Evolutionary conservation across 2,329 filamentous ascomycete genomes (phyloP).

Genomic region (Trichoderma guizhouense): DNA sequence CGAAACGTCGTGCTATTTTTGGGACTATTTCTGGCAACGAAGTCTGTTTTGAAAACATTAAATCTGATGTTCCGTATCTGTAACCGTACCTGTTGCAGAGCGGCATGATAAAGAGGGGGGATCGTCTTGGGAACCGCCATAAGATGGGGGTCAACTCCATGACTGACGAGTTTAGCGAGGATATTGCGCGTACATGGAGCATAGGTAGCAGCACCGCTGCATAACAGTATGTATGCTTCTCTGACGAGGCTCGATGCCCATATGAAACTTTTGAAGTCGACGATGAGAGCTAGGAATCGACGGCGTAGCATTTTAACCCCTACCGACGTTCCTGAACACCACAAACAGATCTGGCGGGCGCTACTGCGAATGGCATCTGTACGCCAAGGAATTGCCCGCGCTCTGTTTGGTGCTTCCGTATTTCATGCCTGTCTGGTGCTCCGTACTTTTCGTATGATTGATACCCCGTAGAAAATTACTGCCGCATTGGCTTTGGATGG

Average conservation of each 20-base stretch:
- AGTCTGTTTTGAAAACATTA: background rate
- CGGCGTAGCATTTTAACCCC: background rate
- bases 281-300: background rate
- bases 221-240: background rate
- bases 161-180: background rate
- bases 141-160: background rate
- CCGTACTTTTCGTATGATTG: background rate
- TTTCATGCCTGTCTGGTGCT: background rate
- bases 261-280: background rate
- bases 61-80: background rate
- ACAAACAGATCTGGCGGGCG: background rate
- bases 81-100: background rate
- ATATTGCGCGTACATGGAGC: background rate
- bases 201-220: background rate
- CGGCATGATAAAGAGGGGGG: background rate
- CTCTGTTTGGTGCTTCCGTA: background rate
- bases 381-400: background rate
- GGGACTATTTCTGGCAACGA: background rate
- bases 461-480: conserved; percentile 1
- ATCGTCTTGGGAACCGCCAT: background rate
- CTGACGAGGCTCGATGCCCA: background rate
- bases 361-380: background rate
- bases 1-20: conserved; percentile 4
- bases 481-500: background rate
- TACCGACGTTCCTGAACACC: background rate